Conservation (phyloP, 2,329 filamentous ascomycete species). For the Chrysoporthe puriensis region DNA sequence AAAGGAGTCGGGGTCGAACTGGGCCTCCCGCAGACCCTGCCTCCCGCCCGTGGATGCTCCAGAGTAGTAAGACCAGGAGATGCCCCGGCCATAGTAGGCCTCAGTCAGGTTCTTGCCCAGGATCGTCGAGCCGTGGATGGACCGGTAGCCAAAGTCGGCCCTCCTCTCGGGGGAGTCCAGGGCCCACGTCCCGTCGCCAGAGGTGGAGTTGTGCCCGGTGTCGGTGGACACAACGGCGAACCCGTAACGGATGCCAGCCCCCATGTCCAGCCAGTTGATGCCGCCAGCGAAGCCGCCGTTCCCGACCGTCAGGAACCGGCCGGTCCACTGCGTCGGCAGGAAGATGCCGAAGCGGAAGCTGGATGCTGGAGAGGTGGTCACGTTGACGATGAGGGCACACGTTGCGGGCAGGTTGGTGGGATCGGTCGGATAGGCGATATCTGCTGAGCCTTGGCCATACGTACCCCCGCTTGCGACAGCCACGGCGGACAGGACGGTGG, state of each 20-base stretch:
- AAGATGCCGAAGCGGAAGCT: constrained; percentile 44
- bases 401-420: constrained; percentile 43
- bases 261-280: constrained; percentile 39
- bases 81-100: constrained; percentile 50
- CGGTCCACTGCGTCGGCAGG: constrained; percentile 43
- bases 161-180: constrained; percentile 41
- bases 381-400: constrained; percentile 43
- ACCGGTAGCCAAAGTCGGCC: constrained; percentile 46
- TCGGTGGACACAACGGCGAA: constrained; percentile 50
- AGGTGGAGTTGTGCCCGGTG: constrained; percentile 45
- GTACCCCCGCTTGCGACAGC: constrained; percentile 37
- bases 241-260: constrained; percentile 39
- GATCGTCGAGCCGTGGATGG: constrained; percentile 53
- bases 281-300: constrained; percentile 45
- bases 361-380: constrained; percentile 38
- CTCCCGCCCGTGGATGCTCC: constrained; percentile 65
- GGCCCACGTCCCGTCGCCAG: constrained; percentile 43
- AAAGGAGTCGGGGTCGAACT: constrained; percentile 58
- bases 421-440: constrained; percentile 41
- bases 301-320: constrained; percentile 41
- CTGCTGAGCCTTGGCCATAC: constrained; percentile 41
- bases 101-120: constrained; percentile 52
- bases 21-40: constrained; percentile 59
- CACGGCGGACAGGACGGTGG: constrained; percentile 36
- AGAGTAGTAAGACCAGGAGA: constrained; percentile 56